Evolutionary conservation across 208 protist species (phyloP), one percentile per base, ranked within the genome.

Genomic region (Leishmania aethiopica): DNA sequence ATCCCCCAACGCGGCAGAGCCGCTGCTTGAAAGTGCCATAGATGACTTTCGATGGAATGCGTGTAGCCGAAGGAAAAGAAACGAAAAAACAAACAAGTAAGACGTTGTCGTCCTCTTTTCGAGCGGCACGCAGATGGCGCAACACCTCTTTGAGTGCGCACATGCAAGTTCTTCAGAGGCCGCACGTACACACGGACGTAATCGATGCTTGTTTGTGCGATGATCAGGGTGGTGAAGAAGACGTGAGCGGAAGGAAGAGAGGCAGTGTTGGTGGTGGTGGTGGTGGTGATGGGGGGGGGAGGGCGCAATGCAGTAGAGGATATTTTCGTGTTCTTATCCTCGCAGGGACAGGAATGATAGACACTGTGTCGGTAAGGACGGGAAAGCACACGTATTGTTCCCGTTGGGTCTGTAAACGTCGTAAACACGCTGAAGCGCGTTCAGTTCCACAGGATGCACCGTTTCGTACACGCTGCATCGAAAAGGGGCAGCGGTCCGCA

Each of bases 11-110:
- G 74, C 73, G 13, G 73, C 82, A 8, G 82, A 69, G 55, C 77
- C 75, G 77, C 72, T 86, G 77, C 64, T 73, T 40, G 75, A 78
- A 40, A 78, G 25, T 53, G 57, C 49, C 75, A 78, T 78, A 1
- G 8, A 8, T 64, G 15, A 22, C 0, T n/a, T 47, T 42, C 3
- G 73, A 77, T 59, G 35, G 40, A 51, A 17, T 51, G 17, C 67
- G 8, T 1, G 8, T 49, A 10, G 11, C 19, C 35, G 11, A 32
- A 11, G 22, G 17, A 32, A 10, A 10, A 73, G 49, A 49, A 49
- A 13, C 8, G 5, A 28, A 45, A 74, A 7, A 49, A 22, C 25
- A 28, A 42, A 74, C 45, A 47, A 22, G 8, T 8, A 42, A 69
- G 10, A 69, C 13, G 32, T 7, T 13, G 37, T 45, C 4, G 40